These are phyloP conservation scores for Pseudogymnoascus sp. DNA, from an alignment of 2,329 filamentous ascomycete genomes.

Conservation along the genomic window DNA sequence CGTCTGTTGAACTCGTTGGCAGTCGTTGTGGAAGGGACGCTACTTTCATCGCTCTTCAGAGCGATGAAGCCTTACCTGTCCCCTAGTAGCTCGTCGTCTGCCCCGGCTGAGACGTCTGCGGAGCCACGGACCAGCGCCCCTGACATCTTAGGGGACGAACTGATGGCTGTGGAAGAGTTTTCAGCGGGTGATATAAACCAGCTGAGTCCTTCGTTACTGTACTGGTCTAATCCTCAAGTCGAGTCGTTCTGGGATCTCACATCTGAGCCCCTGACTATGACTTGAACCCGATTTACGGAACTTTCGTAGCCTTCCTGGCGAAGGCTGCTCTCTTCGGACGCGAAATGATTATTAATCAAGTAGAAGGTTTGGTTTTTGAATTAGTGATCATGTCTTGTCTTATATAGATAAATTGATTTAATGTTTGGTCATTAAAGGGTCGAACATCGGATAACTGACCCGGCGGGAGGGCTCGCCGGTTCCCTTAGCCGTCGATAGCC, in stretches of 20 bases:
- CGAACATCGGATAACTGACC: neutral
- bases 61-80: neutral
- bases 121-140: neutral
- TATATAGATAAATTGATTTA: neutral
- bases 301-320: neutral
- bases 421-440: neutral
- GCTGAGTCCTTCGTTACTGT: neutral
- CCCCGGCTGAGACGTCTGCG: neutral
- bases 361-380: neutral
- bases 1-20: conserved; percentile 1
- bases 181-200: neutral
- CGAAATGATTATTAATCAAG: neutral
- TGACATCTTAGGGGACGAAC: neutral
- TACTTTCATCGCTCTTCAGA: neutral
- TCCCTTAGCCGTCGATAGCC: neutral
- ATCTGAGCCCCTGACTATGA: neutral
- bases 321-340: neutral
- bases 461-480: neutral
- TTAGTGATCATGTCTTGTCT: neutral
- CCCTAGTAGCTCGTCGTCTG: neutral
- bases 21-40: neutral
- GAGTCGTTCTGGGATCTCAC: neutral
- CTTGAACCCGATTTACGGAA: neutral
- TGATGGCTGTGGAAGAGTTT: neutral
- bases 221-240: neutral